Evolutionary conservation across 2,329 filamentous ascomycete species (phyloP).

Genomic region (Beauveria sp.): DNA sequence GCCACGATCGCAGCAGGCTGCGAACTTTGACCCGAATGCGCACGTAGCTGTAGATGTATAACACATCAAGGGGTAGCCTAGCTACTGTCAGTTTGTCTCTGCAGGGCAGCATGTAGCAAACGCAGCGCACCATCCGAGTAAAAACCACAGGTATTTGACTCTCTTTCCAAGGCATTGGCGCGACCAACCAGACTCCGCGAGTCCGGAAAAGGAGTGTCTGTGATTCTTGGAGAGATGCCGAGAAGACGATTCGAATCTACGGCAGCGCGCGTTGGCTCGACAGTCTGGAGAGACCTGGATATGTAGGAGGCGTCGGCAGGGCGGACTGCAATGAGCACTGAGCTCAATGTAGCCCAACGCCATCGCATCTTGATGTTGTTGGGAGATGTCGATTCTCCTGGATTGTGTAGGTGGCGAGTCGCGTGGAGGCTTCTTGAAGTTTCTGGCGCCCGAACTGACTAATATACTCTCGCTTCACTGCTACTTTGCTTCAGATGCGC

Average conservation of each 20-base stretch:
- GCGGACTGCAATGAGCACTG: not conserved
- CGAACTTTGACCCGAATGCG: not conserved
- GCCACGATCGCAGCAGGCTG: not conserved
- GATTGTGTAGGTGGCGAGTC: not conserved
- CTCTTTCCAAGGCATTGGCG: not conserved
- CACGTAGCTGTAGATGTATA: not conserved
- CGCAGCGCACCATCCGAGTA: not conserved
- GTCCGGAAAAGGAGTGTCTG: slow-evolving; percentile 2
- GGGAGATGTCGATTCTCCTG: not conserved
- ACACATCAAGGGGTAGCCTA: not conserved
- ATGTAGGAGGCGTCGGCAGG: not conserved
- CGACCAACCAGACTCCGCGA: not conserved
- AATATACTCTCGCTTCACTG: not conserved
- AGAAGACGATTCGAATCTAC: not conserved
- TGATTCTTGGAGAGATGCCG: not conserved
- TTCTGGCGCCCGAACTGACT: too few species aligned
- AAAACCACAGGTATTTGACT: slow-evolving; percentile 4
- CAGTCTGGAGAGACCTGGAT: not conserved
- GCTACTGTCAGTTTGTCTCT: not conserved
- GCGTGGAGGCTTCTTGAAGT: not conserved
- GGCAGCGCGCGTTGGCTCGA: not conserved
- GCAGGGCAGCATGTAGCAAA: not conserved
- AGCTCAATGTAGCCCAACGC: not conserved
- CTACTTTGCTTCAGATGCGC: not conserved
- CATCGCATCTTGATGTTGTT: not conserved